phyloP scores from a whole-genome alignment of 345 rosid species.

The Ceriops decandra region DNA sequence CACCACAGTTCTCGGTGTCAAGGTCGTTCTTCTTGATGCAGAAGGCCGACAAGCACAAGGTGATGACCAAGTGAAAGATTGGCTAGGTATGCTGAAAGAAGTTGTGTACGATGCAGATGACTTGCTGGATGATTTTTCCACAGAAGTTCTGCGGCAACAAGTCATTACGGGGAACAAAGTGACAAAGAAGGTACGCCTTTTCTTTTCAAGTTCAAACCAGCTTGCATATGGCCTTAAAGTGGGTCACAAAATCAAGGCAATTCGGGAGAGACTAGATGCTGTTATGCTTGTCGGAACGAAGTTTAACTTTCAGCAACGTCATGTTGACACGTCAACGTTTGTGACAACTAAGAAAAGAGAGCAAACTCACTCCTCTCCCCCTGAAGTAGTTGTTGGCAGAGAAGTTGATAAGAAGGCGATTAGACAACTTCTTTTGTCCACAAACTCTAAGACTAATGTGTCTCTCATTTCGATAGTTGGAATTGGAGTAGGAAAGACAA shows the following conservation, averaged over 20 bases:
- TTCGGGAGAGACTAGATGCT: constrained; percentile 19
- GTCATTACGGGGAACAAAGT: not conserved
- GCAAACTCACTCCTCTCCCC: constrained; percentile 12
- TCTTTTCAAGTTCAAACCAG: constrained; percentile 18
- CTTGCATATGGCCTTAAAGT: constrained; percentile 7
- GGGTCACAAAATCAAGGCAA: constrained; percentile 12
- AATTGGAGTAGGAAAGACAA: too few relatives aligned
- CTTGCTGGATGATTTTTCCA: constrained; percentile 29
- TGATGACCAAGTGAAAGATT: constrained; percentile 1
- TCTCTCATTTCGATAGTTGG: too few relatives aligned
- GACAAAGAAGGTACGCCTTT: constrained; percentile 2
- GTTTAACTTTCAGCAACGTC: not conserved
- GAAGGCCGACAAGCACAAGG: not conserved
- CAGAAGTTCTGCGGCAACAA: constrained; percentile 9
- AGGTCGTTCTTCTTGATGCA: constrained; percentile 14
- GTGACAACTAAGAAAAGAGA: not conserved
- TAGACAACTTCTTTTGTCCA: not conserved
- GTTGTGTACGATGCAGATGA: constrained; percentile 33
- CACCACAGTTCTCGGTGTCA: not conserved
- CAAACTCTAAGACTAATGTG: too few relatives aligned
- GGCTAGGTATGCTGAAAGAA: constrained; percentile 27
- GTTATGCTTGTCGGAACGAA: not conserved
- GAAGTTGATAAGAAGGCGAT: constrained; percentile 12
- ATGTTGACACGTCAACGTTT: not conserved
- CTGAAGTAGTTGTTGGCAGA: constrained; percentile 19